Base-by-base conservation (phyloP, 2,329 filamentous ascomycete genomes). In the Endoconidiophora polonica region DNA sequence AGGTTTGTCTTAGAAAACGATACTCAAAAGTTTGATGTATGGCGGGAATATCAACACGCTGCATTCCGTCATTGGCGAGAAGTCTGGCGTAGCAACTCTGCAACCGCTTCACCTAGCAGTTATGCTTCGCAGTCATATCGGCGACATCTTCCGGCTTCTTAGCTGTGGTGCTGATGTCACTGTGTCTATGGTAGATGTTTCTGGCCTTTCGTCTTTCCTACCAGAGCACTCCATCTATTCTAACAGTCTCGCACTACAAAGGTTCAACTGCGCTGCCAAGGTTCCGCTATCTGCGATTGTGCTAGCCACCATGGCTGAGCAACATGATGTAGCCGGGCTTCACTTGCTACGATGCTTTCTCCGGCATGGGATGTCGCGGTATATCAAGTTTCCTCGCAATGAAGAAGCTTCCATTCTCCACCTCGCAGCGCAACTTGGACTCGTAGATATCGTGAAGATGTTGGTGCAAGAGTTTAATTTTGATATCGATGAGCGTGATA, bases 21-120 rank as follows among this genome's bases (percentile, higher is more conserved):
- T 52, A 10, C 36, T 40, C 26, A 46, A 45, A 16, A 46, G 40
- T 38, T n/a, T 49, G n/a, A 26, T n/a, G 12, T 49, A 36, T 20
- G 18, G 29, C 5, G 37, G 24, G n/a, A 37, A 49, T 29, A 26
- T 52, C 46, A 52, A 52, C 26, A 26, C 46, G 6, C 26, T 45
- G 3, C 47, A 52, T 41, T 22, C 16, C 18, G 26, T 49, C 29
- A 33, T 33, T 22, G 36, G 41, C 9, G 29, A 48, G 10, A 40
- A 49, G 14, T 18, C 24, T 6, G 41, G 33, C 14, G 36, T 37
- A 24, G 50, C 41, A 18, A 29, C 38, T 3, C 4, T 52, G 22
- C 44, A 42, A 18, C 46, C 50, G n/a, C 37, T 52, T 39, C 50
- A 52, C 29, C n/a, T 49, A 5, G 47, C 50, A 3, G 22, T 52